phyloP scores from a whole-genome alignment of 2,329 filamentous ascomycete species.

The Trichoderma afroharzianum region DNA sequence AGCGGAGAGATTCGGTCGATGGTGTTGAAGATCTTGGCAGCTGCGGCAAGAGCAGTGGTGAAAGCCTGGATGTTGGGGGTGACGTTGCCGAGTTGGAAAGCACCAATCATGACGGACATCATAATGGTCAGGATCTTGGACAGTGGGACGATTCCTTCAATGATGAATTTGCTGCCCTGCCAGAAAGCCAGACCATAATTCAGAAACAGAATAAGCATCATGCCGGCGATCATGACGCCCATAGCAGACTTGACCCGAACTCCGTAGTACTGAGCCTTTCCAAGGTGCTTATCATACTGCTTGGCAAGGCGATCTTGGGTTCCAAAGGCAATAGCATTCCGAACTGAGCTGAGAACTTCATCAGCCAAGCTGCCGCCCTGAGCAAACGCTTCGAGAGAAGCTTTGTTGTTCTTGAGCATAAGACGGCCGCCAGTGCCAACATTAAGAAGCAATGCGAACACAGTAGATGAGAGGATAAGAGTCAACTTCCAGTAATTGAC shows the following conservation, averaged over 20 bases:
- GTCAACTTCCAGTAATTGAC: constrained; percentile 91
- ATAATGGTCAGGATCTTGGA: constrained; percentile 78
- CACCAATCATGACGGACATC: constrained; percentile 88
- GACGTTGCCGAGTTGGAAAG: constrained; percentile 85
- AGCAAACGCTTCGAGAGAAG: constrained; percentile 74
- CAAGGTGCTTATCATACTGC: constrained; percentile 77
- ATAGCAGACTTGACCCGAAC: constrained; percentile 70
- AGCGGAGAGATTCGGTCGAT: constrained; percentile 86
- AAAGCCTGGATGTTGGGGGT: constrained; percentile 86
- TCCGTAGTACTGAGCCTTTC: constrained; percentile 70
- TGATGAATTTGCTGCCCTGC: constrained; percentile 75
- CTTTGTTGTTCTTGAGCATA: constrained; percentile 78
- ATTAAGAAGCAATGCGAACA: constrained; percentile 72
- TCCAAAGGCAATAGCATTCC: constrained; percentile 88
- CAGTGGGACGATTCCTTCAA: constrained; percentile 62
- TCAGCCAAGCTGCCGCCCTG: constrained; percentile 84
- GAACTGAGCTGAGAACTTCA: constrained; percentile 89
- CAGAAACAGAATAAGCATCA: constrained; percentile 81
- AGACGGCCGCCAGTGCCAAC: constrained; percentile 72
- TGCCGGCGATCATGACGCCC: constrained; percentile 73
- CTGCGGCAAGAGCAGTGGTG: constrained; percentile 76
- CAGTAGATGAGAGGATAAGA: constrained; percentile 77
- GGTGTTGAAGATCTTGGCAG: constrained; percentile 87
- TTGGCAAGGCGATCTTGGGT: constrained; percentile 86
- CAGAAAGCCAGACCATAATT: constrained; percentile 89